Evolutionary conservation across 495 filamentous ascomycete species (phyloP).

Genomic region (Neurospora tetrasperma): DNA sequence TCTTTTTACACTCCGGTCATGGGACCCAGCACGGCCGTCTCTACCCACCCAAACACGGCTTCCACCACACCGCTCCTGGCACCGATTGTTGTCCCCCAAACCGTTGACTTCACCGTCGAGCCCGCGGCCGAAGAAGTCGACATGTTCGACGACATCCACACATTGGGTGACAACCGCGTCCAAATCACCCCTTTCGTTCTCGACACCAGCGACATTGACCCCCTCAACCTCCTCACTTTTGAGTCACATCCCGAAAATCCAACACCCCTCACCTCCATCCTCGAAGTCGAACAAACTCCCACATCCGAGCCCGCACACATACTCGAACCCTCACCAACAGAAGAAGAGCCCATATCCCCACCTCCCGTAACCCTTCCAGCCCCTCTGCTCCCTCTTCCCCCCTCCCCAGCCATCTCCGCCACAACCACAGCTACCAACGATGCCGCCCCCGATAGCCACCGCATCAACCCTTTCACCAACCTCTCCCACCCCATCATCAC

Average conservation of each 20-base stretch:
- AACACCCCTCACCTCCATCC: background rate
- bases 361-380: background rate
- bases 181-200: background rate
- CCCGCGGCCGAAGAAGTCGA: background rate
- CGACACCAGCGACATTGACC: background rate
- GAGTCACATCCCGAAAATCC: background rate
- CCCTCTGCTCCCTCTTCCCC: background rate
- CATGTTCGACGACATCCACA: background rate
- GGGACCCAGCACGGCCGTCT: background rate
- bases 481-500: constrained; percentile 18
- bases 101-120: background rate
- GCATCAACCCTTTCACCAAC: constrained; percentile 16
- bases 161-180: background rate
- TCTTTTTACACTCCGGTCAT: background rate
- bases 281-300: background rate
- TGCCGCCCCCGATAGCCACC: background rate
- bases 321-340: background rate
- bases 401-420: background rate
- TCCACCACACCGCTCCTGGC: background rate
- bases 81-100: background rate
- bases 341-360: background rate
- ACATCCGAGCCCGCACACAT: background rate
- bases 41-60: background rate
- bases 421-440: background rate
- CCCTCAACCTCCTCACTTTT: background rate